Percentiles rank a stretch among this genome's conserved stretches.
Conservation (phyloP, 768 basidiomycete genomes). For the Boletus sp. region DNA sequence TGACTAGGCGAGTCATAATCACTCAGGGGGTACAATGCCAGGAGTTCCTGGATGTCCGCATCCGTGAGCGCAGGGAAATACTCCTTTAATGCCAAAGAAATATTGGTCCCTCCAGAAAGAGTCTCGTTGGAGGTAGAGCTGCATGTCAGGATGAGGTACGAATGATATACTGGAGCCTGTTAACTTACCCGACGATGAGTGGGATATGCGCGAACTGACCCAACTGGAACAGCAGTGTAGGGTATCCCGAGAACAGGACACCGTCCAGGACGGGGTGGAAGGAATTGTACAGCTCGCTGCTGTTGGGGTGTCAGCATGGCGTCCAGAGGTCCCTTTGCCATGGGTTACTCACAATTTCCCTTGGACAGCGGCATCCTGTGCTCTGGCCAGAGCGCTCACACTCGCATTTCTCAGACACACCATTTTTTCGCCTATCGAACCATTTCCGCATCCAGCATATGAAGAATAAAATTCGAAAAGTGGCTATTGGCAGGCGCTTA, state of each 20-base stretch:
- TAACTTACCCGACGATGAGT: slow-evolving; percentile 55
- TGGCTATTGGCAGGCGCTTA: slow-evolving; percentile 33
- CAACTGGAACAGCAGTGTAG: slow-evolving; percentile 43
- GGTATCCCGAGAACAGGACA: slow-evolving; percentile 47
- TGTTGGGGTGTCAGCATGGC: slow-evolving; percentile 12
- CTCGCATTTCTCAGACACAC: slow-evolving; percentile 49
- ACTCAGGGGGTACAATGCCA: slow-evolving; percentile 41
- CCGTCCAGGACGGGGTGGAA: slow-evolving; percentile 61
- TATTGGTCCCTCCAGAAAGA: slow-evolving; percentile 40
- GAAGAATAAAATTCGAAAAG: slow-evolving; percentile 52
- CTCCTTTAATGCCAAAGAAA: slow-evolving; percentile 32
- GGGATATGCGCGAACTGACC: slow-evolving; percentile 52
- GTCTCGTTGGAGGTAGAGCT: slow-evolving; percentile 64
- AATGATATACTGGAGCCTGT: background rate
- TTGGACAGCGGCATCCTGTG: slow-evolving; percentile 48
- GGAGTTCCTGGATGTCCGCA: slow-evolving; percentile 37
- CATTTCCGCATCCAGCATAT: slow-evolving; percentile 48
- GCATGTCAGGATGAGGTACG: background rate
- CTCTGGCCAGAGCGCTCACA: slow-evolving; percentile 50
- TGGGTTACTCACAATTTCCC: slow-evolving; percentile 40
- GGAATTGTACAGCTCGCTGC: slow-evolving; percentile 41
- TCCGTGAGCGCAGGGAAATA: slow-evolving; percentile 48
- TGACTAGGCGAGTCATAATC: slow-evolving; percentile 44
- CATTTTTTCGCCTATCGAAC: slow-evolving; percentile 36
- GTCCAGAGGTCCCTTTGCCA: background rate